Conservation (phyloP, 2,329 filamentous ascomycete genomes). For the Sporothrix schenckii region DNA sequence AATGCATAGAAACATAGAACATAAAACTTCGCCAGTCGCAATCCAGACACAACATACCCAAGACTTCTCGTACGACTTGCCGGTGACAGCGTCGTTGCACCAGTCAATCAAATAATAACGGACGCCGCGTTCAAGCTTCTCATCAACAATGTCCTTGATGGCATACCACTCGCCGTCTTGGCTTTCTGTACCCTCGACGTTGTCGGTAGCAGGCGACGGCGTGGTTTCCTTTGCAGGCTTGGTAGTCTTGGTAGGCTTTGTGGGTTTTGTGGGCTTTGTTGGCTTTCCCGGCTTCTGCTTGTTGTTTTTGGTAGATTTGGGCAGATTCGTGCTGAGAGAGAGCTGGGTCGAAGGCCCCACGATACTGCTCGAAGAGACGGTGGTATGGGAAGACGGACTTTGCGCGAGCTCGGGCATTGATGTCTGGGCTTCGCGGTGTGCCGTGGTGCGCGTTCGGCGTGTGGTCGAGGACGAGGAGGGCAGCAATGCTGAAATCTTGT, state of each 20-base stretch:
- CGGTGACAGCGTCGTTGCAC: constrained; percentile 56
- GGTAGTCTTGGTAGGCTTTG: neutral
- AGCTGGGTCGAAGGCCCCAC: neutral
- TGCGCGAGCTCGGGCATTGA: constrained; percentile 29
- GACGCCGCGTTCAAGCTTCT: constrained; percentile 42
- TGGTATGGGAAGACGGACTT: neutral
- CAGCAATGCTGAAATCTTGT: neutral
- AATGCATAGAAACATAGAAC: no score
- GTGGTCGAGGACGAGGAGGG: neutral
- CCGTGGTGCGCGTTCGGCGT: neutral
- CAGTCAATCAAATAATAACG: constrained; percentile 60
- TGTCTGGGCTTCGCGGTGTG: neutral
- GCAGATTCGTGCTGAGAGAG: neutral
- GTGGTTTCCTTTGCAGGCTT: neutral
- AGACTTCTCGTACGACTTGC: constrained; percentile 51
- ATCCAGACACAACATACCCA: constrained; percentile 51
- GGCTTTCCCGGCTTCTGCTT: no score
- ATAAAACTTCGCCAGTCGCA: no score
- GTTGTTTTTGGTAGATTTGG: neutral
- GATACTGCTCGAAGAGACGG: constrained; percentile 16
- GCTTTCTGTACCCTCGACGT: neutral
- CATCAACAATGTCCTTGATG: constrained; percentile 46
- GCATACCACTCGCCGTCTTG: constrained; percentile 38
- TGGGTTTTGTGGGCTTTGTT: no score
- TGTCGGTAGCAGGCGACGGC: neutral